These are phyloP conservation scores for Sporodiniella umbellata DNA, from an alignment of 371 early-diverging fungal species.

Conservation along the genomic window DNA sequence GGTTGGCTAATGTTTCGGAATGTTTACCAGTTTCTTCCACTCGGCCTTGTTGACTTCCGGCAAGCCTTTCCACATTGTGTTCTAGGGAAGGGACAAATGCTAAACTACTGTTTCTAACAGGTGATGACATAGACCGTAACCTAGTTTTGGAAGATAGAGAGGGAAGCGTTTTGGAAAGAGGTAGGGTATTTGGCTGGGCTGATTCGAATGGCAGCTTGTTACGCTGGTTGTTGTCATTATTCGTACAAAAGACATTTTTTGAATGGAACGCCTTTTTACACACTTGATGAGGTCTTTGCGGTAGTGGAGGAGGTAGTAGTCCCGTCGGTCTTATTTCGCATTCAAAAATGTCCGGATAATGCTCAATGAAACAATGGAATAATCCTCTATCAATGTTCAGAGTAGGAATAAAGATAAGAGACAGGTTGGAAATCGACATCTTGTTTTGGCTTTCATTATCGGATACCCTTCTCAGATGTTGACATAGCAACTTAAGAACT, in stretches of 20 bases:
- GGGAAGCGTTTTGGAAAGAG: too few relatives aligned
- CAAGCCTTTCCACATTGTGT: too few relatives aligned
- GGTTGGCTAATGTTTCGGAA: too few relatives aligned
- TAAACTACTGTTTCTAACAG: too few relatives aligned
- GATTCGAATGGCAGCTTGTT: too few relatives aligned
- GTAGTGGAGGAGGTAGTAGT: too few relatives aligned
- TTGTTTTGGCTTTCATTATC: conserved; percentile 58
- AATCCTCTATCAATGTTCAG: not conserved
- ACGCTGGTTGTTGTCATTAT: not conserved
- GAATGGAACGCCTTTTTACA: not conserved
- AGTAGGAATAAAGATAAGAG: conserved; percentile 81
- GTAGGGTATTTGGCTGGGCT: too few relatives aligned
- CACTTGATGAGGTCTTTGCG: not conserved
- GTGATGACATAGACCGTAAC: too few relatives aligned
- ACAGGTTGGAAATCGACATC: conserved; percentile 79
- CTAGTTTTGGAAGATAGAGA: too few relatives aligned
- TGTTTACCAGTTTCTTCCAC: too few relatives aligned
- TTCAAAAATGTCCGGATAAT: not conserved
- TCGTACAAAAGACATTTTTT: not conserved
- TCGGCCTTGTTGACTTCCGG: too few relatives aligned
- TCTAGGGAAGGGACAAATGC: too few relatives aligned
- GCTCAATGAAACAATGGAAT: not conserved
- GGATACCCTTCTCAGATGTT: conserved; percentile 68
- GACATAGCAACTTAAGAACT: conserved; percentile 48
- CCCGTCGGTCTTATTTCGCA: not conserved